Evolutionary conservation across 208 protist species (phyloP), one percentile per base, ranked within the genome.

Genomic region (Leishmania amazonensis): DNA sequence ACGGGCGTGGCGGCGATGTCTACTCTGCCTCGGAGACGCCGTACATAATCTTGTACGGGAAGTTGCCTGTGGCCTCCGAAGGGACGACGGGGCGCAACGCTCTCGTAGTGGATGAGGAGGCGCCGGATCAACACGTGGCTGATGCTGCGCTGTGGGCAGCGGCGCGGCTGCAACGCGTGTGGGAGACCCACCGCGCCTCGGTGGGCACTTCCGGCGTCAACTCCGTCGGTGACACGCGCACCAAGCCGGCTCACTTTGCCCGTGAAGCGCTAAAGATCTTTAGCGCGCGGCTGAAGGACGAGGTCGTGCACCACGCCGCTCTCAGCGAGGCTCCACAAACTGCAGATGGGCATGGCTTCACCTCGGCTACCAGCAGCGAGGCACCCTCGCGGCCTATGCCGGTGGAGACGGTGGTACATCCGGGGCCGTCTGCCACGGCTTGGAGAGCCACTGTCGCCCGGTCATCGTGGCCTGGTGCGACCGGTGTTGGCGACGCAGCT

Each of bases 11-110:
- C 45, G 68, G 85, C 24, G 87, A 85, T 40, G 86, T 93, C 8
- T 89, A 90, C 85, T 85, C 85, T 19, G 45, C 38, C 7, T 72
- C 83, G 71, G 91, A 95, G 82, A 93, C 89, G 7, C 87, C 89
- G 38, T 95, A 93, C 60, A 78, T 95, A 13, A 60, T 93, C 35
- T 83, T 95, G 13, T 95, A 95, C 62, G 89, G 93, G 79, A 81
- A 82, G 62, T 0, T 81, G 24, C 82, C 82, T 2, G 28, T 81
- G 21, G 79, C 58, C 35, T 85, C 71, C 64, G n/a, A 35, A n/a
- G 62, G 35, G 35, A 28, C 73, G 19, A 7, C 35, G 1, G 31
- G 0, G 35, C 24, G 40, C 28, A 7, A 58, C 35, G 35, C 35
- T 49, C n/a, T 42, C n/a, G 2, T 47, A 28, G 73, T 3, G 51